Evolutionary conservation across 495 filamentous ascomycete species (phyloP).

Genomic region (Aspergillus homomorphus): DNA sequence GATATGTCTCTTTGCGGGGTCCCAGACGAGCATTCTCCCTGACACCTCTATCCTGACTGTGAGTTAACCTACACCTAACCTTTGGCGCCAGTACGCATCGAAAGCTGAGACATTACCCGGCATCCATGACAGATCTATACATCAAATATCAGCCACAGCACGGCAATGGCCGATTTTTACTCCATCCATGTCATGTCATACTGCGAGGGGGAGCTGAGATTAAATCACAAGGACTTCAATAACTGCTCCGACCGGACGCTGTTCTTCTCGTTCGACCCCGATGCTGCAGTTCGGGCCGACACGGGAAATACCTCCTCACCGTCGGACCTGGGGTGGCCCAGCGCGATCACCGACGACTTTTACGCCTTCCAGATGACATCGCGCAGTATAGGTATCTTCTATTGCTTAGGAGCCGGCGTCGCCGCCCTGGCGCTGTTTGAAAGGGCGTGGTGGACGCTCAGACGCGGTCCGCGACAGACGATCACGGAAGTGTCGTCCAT

Average conservation of each 20-base stretch:
- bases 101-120: constrained; percentile 19
- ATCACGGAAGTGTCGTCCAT: constrained; percentile 29
- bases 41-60: constrained; percentile 65
- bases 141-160: constrained; percentile 43
- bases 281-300: constrained; percentile 50
- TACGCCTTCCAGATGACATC: constrained; percentile 44
- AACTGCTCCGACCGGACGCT: constrained; percentile 59
- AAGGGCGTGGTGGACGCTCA: constrained; percentile 14
- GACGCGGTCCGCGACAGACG: constrained; percentile 18
- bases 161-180: constrained; percentile 71
- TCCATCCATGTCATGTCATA: constrained; percentile 66
- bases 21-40: constrained; percentile 56
- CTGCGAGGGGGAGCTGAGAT: constrained; percentile 60
- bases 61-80: constrained; percentile 29
- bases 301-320: constrained; percentile 53
- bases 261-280: constrained; percentile 58
- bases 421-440: constrained; percentile 54
- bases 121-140: constrained; percentile 28
- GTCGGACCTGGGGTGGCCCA: constrained; percentile 56
- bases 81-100: not conserved
- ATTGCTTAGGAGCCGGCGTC: constrained; percentile 58
- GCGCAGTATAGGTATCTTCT: constrained; percentile 61
- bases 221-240: constrained; percentile 52
- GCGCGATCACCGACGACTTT: constrained; percentile 58
- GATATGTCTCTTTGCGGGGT: constrained; percentile 69